These are phyloP conservation scores for Neurospora hispaniola DNA, from an alignment of 495 filamentous ascomycete genomes.

Conservation along the genomic window DNA sequence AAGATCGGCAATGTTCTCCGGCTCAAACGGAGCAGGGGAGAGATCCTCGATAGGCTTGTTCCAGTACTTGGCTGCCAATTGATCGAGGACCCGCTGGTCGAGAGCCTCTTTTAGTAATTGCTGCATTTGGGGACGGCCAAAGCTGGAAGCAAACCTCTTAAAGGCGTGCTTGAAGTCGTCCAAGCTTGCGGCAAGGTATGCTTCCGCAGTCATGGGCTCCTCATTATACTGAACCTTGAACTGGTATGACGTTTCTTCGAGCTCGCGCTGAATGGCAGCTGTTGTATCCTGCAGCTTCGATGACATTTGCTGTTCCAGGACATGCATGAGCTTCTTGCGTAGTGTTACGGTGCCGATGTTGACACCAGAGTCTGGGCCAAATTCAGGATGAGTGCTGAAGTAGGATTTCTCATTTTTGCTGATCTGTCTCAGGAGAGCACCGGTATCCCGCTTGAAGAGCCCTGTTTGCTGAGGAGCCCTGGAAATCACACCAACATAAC, in stretches of 20 bases:
- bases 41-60: constrained; percentile 87
- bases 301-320: constrained; percentile 95
- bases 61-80: constrained; percentile 94
- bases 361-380: constrained; percentile 59
- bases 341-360: constrained; percentile 75
- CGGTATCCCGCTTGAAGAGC: constrained; percentile 75
- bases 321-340: constrained; percentile 90
- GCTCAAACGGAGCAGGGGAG: constrained; percentile 46
- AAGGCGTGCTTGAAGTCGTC: constrained; percentile 98
- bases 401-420: constrained; percentile 79
- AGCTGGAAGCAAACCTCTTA: constrained; percentile 79
- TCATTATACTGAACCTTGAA: constrained; percentile 99
- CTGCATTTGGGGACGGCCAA: constrained; percentile 81
- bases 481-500: constrained; percentile 95
- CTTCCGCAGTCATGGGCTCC: constrained; percentile 84
- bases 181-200: constrained; percentile 87
- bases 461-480: constrained; percentile 58
- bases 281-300: constrained; percentile 75
- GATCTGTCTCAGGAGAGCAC: constrained; percentile 72
- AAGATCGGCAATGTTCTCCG: constrained; percentile 63
- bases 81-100: constrained; percentile 88
- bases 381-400: constrained; percentile 82
- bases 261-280: constrained; percentile 86
- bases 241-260: constrained; percentile 95
- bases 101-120: constrained; percentile 85